A percentile compares a stretch with the other conserved stretches of the same genome.
phyloP scores from a whole-genome alignment of 805 yeast genomes.

The Candida ipomoeae region DNA sequence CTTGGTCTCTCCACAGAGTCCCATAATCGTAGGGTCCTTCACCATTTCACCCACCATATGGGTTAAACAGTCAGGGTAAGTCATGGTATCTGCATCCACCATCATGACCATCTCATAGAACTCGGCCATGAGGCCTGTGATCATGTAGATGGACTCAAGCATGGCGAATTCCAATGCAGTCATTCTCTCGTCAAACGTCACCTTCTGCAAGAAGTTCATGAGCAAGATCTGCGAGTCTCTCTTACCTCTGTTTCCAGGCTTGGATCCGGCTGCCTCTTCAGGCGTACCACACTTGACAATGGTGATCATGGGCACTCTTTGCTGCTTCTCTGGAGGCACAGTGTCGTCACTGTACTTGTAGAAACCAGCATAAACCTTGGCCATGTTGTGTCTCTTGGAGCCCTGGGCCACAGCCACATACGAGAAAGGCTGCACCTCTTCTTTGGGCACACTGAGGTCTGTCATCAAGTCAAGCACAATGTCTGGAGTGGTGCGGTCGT shows the following conservation, averaged over 20 bases:
- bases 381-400: conserved; percentile 93
- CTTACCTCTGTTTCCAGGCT: conserved; percentile 93
- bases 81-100: conserved; percentile 94
- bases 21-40: conserved; percentile 82
- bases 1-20: conserved; percentile 92
- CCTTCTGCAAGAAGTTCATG: conserved; percentile 84
- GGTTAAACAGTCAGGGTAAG: conserved; percentile 79
- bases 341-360: conserved; percentile 78
- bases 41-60: conserved; percentile 91
- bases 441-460: conserved; percentile 58
- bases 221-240: conserved; percentile 90
- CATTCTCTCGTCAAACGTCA: conserved; percentile 93
- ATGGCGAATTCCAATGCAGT: conserved; percentile 82
- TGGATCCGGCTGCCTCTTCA: conserved; percentile 57
- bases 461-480: conserved; percentile 84
- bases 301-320: conserved; percentile 72
- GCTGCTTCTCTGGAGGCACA: conserved; percentile 77
- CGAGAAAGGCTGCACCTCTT: conserved; percentile 75
- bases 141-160: conserved; percentile 67
- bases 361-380: conserved; percentile 92
- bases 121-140: conserved; percentile 82
- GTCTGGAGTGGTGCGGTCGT: conserved; percentile 83
- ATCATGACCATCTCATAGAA: conserved; percentile 77
- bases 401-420: conserved; percentile 97
- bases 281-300: conserved; percentile 89